A percentile compares a stretch with the other conserved stretches of the same genome.
These are phyloP conservation scores for Thraustochytrium striatum DNA, from an alignment of 352 stramenopile genomes.

Conservation along the genomic window DNA sequence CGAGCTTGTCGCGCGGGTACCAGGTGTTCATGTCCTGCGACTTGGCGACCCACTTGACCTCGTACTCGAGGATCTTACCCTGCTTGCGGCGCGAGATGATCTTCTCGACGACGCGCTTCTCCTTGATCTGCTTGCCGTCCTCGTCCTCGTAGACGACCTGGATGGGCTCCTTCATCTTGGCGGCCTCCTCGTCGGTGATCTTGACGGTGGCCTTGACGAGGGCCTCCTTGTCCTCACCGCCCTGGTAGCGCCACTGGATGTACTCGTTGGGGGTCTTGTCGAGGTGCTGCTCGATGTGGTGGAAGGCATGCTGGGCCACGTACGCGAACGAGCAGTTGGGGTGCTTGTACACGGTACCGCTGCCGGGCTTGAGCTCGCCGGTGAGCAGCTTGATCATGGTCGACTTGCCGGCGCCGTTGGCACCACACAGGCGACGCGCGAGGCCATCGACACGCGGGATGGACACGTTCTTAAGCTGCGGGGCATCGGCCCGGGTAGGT, in stretches of 20 bases:
- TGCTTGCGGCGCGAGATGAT: slow-evolving; percentile 85
- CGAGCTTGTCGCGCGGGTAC: slow-evolving; percentile 79
- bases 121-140: slow-evolving; percentile 54
- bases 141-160: slow-evolving; percentile 35
- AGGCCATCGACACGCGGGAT: slow-evolving; percentile 90
- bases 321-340: slow-evolving; percentile 55
- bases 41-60: slow-evolving; percentile 92
- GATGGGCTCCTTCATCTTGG: slow-evolving; percentile 79
- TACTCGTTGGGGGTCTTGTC: slow-evolving; percentile 89
- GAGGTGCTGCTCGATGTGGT: slow-evolving; percentile 95
- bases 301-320: slow-evolving; percentile 82
- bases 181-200: slow-evolving; percentile 84
- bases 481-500: slow-evolving; percentile 53
- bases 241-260: slow-evolving; percentile 93
- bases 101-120: slow-evolving; percentile 78
- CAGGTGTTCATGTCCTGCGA: slow-evolving; percentile 88
- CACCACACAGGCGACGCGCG: slow-evolving; percentile 91
- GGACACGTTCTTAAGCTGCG: slow-evolving; percentile 64
- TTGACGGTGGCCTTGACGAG: slow-evolving; percentile 67
- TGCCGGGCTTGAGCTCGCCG: slow-evolving; percentile 67
- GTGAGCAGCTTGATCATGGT: slow-evolving; percentile 94
- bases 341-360: slow-evolving; percentile 55
- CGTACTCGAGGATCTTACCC: slow-evolving; percentile 91
- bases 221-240: slow-evolving; percentile 76
- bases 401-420: slow-evolving; percentile 94